Evolutionary conservation across 768 basidiomycete species (phyloP), one percentile per base, ranked within the genome.

Genomic region (Naganishia kalamii): DNA sequence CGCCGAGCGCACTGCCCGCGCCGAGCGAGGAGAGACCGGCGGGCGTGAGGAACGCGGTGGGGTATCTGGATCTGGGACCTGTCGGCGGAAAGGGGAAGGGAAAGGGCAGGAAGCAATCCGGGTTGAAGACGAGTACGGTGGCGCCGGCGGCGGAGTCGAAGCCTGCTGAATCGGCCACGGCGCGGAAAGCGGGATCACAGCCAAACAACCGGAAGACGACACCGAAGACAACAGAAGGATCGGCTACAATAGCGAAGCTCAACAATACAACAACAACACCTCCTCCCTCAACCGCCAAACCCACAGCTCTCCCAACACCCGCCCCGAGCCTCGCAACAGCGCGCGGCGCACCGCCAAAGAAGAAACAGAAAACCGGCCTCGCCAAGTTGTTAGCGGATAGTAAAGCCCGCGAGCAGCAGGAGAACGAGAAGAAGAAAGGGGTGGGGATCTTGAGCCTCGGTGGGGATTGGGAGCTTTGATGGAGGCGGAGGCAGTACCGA

Each of bases 281-380:
- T 1, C 4, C 23, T 13, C 32, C 29, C 17, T n/a, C 60, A 25
- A 12, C 43, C 21, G 19, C 35, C 29, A 57, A 15, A 19, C 29
- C 21, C 21, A 23, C 21, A 11, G 27, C 63, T 8, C 33, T 27
- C 1, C n/a, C 48, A 27, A 50, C 50, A 12, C 32, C 66, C 25
- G 13, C 61, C 10, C 62, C 43, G 1, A 17, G 49, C 4, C 48
- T 62, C 11, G 51, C 66, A 10, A n/a, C 66, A 15, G 46, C 47
- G 41, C 41, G 46, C 13, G 43, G 27, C 8, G 44, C 52, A n/a
- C 63, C 63, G 40, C 13, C 51, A 27, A 67, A 61, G 41, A 63
- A 62, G 54, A 68, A 68, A 52, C 63, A 68, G 35, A 68, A 68
- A 35, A 48, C 52, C n/a, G 66, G 66, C 5, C 32, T 68, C 21